Evolutionary conservation across 495 filamentous ascomycete species (phyloP), one percentile per base, ranked within the genome.

Genomic region (Astrothelium macrocarpum): DNA sequence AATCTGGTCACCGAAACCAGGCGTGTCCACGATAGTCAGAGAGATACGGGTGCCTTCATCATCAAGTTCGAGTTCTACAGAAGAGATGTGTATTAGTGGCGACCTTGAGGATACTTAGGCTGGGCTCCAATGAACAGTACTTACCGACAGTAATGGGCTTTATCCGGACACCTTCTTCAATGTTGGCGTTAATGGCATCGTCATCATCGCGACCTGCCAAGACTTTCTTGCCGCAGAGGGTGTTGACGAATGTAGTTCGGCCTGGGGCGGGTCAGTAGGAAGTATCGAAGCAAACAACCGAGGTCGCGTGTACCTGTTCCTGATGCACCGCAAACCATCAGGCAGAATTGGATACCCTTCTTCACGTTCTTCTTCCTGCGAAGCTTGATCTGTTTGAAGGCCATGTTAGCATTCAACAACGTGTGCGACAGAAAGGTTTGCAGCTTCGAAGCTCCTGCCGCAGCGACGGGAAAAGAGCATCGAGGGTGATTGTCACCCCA

Each of bases 281-380:
- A 23, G 61, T 61, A 3, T 56, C 25, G 25, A 28, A 56, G 49
- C 49, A 56, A 56, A 56, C 49, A 56, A 25, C 49, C 49, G 64
- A 67, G 53, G 32, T 60, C 59, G 53, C 64, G 79, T 84, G 70
- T 85, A 97, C 92, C 92, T 76, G 94, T 97, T 76, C 94, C 94
- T 70, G 92, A 96, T 73, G 94, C 93, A 79, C 94, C 94, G 76
- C 95, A 97, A 70, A 98, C 94, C 94, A 98, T 98, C 87, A 98
- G 75, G 80, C 93, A 97, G 82, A 98, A 98, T 82, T 97, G 95
- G 73, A 98, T 97, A 69, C 94, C 94, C 87, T 97, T 98, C 88
- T 98, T 98, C 79, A 97, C 93, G 83, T 97, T 97, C 86, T 98
- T 98, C 92, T 98, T 98, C 74, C 91, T 87, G 79, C 94, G 92